Evolutionary conservation across 2,329 filamentous ascomycete species (phyloP), one percentile per base, ranked within the genome.

Genomic region (Beauveria sp.): DNA sequence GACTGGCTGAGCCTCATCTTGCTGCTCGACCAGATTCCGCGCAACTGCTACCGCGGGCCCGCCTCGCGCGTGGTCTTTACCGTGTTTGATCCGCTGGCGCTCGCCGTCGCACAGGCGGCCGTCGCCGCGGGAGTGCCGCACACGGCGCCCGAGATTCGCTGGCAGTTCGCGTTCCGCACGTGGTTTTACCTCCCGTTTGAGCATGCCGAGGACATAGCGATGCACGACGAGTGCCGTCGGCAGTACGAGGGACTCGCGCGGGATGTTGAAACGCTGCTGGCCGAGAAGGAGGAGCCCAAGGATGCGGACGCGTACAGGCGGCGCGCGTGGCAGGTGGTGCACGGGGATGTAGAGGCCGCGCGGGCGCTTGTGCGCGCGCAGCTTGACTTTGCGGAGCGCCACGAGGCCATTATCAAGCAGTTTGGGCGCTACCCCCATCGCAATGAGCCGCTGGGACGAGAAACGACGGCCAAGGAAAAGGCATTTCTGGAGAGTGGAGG

Each of bases 111-210:
- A 1, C 55, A 67, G 3, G 57, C 68, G 34, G 69, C 80, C 44
- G 60, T 78, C 46, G 65, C 71, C 55, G 56, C 66, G 43, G 67
- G 70, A n/a, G 34, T 77, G 63, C 65, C 70, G n/a, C 63, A 66
- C 54, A 48, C 41, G 24, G 64, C 63, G 48, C 67, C 67, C 7
- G 66, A 68, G 54, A 67, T 70, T 34, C 71, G 71, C 55, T 77
- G 68, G 72, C 67, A 68, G 55, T 68, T 72, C 61, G 67, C 68
- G 26, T 76, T 78, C 51, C 76, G 81, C 2, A 70, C 72, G 22
- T 88, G 84, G 83, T 82, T 87, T 66, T 80, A 80, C 66, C 71
- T 87, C 66, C 84, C 85, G 0, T 70, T 87, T 6, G 79, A 82
- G 76, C 85, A 88, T 69, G 80, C 80, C 0, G 84, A 87, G 67